These are phyloP conservation scores for Diospyros lotus DNA, from an alignment of 148 eudicot species.

Conservation along the genomic window DNA sequence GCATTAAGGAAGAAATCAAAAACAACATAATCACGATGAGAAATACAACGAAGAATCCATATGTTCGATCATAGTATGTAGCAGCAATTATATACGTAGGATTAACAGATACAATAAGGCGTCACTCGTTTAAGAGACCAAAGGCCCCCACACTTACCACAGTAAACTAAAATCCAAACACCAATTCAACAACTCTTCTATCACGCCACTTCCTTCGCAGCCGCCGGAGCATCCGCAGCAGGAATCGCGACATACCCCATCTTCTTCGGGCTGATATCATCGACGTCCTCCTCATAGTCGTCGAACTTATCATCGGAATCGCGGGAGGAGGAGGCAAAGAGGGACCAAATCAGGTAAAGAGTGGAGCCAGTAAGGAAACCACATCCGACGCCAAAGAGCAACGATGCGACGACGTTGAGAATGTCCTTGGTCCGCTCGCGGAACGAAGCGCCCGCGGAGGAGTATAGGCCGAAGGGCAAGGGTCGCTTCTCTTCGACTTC, in stretches of 20 bases:
- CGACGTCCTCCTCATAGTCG: constrained; percentile 37
- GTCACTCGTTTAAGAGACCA: neutral
- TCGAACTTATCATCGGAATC: constrained; percentile 28
- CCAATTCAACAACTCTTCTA: neutral
- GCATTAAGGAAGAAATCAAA: neutral
- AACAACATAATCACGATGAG: neutral
- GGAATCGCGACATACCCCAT: constrained; percentile 44
- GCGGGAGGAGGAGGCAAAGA: constrained; percentile 32
- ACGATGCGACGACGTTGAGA: constrained; percentile 60
- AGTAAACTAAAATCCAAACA: neutral
- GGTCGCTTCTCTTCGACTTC: neutral
- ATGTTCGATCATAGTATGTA: constrained; percentile 3
- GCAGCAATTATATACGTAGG: constrained; percentile 3
- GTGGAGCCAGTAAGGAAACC: constrained; percentile 76
- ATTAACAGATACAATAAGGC: neutral
- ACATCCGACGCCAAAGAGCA: constrained; percentile 78
- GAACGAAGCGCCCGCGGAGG: constrained; percentile 29
- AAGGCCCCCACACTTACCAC: neutral
- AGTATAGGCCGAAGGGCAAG: constrained; percentile 27
- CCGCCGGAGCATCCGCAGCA: constrained; percentile 9
- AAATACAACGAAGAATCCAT: neutral
- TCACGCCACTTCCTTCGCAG: constrained; percentile 26
- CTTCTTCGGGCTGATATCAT: constrained; percentile 52
- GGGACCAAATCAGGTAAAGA: constrained; percentile 60
- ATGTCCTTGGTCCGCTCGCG: constrained; percentile 58